These are phyloP conservation scores for Mitragyna speciosa DNA, from an alignment of 257 asterid species.

Conservation along the genomic window DNA sequence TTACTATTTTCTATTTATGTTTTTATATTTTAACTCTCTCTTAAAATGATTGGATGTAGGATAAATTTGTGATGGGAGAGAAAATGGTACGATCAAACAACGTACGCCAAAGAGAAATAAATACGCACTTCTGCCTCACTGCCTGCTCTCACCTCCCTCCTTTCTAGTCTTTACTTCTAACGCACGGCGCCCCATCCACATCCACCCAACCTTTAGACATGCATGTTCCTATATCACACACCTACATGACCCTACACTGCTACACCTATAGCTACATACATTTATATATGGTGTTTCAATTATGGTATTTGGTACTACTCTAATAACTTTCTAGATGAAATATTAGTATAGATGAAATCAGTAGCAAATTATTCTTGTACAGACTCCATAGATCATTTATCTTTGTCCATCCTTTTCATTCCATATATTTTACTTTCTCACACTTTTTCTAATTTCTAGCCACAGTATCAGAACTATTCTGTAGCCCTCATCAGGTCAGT, in stretches of 20 bases:
- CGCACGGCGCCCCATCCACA: constrained; percentile 25
- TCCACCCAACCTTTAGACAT: constrained; percentile 4
- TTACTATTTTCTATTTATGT: no score
- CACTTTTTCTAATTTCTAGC: background rate
- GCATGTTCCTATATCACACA: constrained; percentile 19
- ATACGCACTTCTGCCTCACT: background rate
- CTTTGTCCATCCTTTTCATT: background rate
- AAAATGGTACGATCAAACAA: constrained; percentile 10
- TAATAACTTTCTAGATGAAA: background rate
- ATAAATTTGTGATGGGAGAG: constrained; percentile 18
- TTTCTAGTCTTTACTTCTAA: constrained; percentile 14
- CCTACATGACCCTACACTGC: background rate
- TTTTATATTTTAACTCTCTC: no score
- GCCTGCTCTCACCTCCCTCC: constrained; percentile 2
- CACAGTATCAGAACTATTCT: background rate
- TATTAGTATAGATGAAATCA: background rate
- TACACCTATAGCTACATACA: background rate
- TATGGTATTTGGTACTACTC: background rate
- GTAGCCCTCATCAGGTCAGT: background rate
- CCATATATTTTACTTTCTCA: background rate
- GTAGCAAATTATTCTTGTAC: constrained; percentile 7
- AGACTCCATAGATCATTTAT: background rate
- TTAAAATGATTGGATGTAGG: constrained; percentile 19
- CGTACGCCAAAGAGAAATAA: constrained; percentile 6
- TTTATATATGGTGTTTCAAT: background rate